Conservation (phyloP, 2,329 filamentous ascomycete genomes). For the Clonostachys chloroleuca region DNA sequence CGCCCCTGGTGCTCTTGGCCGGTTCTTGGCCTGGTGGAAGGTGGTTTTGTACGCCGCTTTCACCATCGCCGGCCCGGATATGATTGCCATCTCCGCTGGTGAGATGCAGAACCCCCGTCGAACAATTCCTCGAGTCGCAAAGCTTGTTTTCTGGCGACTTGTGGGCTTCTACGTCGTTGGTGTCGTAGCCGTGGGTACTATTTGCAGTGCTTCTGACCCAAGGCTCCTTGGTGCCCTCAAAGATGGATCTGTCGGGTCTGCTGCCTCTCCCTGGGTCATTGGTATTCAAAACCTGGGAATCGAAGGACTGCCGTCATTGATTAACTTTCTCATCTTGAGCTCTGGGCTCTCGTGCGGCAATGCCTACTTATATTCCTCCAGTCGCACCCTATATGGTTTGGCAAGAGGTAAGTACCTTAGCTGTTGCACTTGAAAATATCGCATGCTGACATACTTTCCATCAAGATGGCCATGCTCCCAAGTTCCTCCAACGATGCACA, state of each 20-base stretch:
- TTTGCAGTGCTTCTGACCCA: conserved; percentile 20
- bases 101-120: conserved; percentile 48
- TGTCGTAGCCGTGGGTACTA: conserved; percentile 23
- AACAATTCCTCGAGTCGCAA: conserved; percentile 42
- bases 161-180: conserved; percentile 20
- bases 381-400: conserved; percentile 44
- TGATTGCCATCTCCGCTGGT: conserved; percentile 59
- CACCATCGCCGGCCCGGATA: conserved; percentile 57
- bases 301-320: conserved; percentile 48
- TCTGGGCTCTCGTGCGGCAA: conserved; percentile 42
- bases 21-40: conserved; percentile 62
- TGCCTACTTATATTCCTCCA: conserved; percentile 46
- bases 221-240: conserved; percentile 33
- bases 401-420: conserved; percentile 14
- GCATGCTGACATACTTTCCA: too few relatives aligned
- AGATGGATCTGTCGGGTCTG: conserved; percentile 24
- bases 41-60: conserved; percentile 39
- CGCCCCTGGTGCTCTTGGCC: conserved; percentile 57
- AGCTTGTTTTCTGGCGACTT: conserved; percentile 17
- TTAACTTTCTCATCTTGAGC: conserved; percentile 47
- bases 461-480: conserved; percentile 41
- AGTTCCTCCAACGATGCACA: conserved; percentile 53
- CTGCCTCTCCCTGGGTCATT: conserved; percentile 54
- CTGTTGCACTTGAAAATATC: too few relatives aligned
- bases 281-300: conserved; percentile 50